Conservation (phyloP, 257 asterid species). For the Pogostemon cablin region DNA sequence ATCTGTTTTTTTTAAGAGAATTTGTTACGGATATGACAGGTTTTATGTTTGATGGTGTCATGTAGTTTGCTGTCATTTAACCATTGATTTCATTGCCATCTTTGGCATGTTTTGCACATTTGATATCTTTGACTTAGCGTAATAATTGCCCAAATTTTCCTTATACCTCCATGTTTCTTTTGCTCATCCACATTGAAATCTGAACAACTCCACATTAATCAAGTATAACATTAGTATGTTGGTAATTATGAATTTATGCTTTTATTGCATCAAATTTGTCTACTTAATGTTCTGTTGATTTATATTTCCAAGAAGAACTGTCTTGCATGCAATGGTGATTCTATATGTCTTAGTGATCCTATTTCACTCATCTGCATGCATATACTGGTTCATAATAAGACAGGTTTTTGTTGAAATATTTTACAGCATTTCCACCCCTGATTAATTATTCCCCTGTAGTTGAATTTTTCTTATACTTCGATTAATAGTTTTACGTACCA, state of each 20-base stretch:
- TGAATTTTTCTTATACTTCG: neutral
- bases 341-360: too few species aligned
- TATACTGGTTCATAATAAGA: neutral
- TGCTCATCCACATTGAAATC: neutral
- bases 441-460: neutral
- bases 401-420: neutral
- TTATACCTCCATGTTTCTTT: slow-evolving; percentile 1
- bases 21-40: neutral
- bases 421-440: neutral
- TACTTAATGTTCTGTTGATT: neutral
- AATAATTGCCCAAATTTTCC: neutral
- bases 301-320: too few species aligned
- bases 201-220: neutral
- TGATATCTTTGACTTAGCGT: neutral
- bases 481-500: slow-evolving; percentile 12
- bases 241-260: neutral
- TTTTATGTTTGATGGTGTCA: neutral
- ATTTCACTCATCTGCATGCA: too few species aligned
- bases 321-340: too few species aligned
- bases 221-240: neutral
- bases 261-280: neutral
- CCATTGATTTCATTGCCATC: neutral
- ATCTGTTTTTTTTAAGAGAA: neutral
- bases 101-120: slow-evolving; percentile 19
- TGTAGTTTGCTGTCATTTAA: neutral